Evolutionary conservation across 2,329 filamentous ascomycete genomes (phyloP).

Genomic region (Graphiopsis chlorocephala): DNA sequence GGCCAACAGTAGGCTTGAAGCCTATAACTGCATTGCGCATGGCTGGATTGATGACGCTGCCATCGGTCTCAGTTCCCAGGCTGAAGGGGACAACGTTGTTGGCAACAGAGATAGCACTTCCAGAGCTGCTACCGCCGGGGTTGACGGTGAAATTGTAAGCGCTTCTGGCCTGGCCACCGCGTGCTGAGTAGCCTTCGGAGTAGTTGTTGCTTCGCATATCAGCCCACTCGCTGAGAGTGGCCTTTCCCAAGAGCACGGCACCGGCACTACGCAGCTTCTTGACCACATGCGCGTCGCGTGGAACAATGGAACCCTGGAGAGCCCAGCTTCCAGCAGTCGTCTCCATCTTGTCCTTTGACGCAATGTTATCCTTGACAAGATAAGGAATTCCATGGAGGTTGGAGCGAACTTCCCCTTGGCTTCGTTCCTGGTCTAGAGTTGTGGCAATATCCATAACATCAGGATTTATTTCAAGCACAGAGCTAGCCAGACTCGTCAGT

Average conservation of each 20-base stretch:
- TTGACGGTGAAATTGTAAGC: conserved; percentile 68
- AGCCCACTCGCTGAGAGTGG: conserved; percentile 71
- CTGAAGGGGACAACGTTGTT: conserved; percentile 63
- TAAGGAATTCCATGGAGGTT: conserved; percentile 74
- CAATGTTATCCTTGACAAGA: conserved; percentile 72
- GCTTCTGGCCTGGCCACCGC: conserved; percentile 63
- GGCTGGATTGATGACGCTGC: conserved; percentile 66
- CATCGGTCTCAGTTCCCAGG: conserved; percentile 73
- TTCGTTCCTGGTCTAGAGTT: conserved; percentile 59
- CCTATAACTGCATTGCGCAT: conserved; percentile 68
- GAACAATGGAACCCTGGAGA: conserved; percentile 63
- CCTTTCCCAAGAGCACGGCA: conserved; percentile 68
- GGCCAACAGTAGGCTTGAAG: conserved; percentile 72
- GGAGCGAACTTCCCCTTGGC: conserved; percentile 55
- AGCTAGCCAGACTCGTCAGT: conserved; percentile 17
- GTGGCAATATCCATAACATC: conserved; percentile 63
- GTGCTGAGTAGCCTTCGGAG: conserved; percentile 64
- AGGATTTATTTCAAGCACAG: conserved; percentile 66
- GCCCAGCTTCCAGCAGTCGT: conserved; percentile 71
- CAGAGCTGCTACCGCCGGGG: conserved; percentile 67
- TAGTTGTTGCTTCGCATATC: conserved; percentile 67
- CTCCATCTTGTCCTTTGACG: conserved; percentile 66
- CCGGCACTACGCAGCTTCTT: conserved; percentile 60
- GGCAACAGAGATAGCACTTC: conserved; percentile 62
- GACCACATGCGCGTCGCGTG: conserved; percentile 66